Evolutionary conservation across 2,329 filamentous ascomycete genomes (phyloP).

Genomic region (Fusarium kyushuense): DNA sequence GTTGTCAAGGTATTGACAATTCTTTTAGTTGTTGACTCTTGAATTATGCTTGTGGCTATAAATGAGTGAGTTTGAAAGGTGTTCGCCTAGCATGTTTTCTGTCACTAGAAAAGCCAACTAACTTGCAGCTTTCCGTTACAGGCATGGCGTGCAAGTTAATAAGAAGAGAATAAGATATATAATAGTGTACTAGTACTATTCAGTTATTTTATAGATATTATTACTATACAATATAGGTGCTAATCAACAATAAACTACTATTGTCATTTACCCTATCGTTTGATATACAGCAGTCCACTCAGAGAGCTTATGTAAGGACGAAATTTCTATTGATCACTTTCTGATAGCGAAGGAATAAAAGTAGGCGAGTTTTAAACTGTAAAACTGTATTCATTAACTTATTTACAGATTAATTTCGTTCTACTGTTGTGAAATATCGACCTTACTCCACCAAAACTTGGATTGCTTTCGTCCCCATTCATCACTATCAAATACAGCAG

Average conservation of each 20-base stretch:
- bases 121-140: neutral
- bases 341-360: neutral
- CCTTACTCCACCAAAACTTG: slow-evolving; percentile 62
- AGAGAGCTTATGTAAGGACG: fast-evolving
- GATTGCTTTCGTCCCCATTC: slow-evolving; percentile 58
- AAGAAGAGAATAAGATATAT: too few species aligned
- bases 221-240: too few species aligned
- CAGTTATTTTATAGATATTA: too few species aligned
- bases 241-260: too few species aligned
- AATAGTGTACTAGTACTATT: too few species aligned
- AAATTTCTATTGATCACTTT: neutral
- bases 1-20: fast-evolving
- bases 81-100: fast-evolving
- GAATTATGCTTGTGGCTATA: neutral
- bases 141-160: fast-evolving
- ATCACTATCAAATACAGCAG: slow-evolving; percentile 56
- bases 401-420: neutral
- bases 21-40: fast-evolving
- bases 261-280: neutral
- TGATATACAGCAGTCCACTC: fast-evolving
- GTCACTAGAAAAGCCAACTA: neutral
- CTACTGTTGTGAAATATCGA: slow-evolving; percentile 53
- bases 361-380: too few species aligned
- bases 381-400: neutral
- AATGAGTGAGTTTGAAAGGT: fast-evolving